Evolutionary conservation across 2,329 filamentous ascomycete genomes (phyloP).

Genomic region (Plectosphaerella cucumerina): DNA sequence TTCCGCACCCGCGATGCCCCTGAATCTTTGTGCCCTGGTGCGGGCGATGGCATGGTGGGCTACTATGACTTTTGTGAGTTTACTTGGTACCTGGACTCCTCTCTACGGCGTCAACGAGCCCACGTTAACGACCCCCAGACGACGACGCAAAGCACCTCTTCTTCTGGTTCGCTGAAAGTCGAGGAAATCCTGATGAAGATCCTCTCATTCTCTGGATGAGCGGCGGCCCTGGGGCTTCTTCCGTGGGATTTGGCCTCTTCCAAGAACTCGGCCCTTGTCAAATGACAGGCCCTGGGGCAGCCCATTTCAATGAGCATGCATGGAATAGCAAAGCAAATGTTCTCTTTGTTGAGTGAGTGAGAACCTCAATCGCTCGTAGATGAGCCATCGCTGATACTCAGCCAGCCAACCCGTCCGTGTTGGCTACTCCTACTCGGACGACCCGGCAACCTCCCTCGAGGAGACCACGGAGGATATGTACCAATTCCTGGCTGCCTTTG

Average conservation of each 20-base stretch:
- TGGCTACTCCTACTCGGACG: neutral
- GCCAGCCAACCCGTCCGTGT: neutral
- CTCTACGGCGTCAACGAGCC: too few relatives aligned
- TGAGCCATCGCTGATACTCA: neutral
- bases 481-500: neutral
- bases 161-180: constrained; percentile 23
- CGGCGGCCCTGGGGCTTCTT: constrained; percentile 47
- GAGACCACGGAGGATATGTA: constrained; percentile 2
- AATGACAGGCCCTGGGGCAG: neutral
- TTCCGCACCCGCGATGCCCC: neutral
- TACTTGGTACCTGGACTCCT: too few relatives aligned
- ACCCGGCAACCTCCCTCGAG: neutral
- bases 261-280: neutral
- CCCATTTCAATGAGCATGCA: neutral
- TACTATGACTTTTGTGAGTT: constrained; percentile 1
- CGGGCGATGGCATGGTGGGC: neutral
- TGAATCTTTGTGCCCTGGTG: neutral
- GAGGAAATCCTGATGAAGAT: constrained; percentile 18
- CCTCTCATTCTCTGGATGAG: constrained; percentile 53
- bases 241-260: neutral
- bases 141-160: constrained; percentile 11
- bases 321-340: constrained; percentile 4
- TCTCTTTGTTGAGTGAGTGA: constrained; percentile 2
- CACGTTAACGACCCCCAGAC: neutral
- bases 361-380: neutral